Evolutionary conservation across 495 filamentous ascomycete species (phyloP), one percentile per base, ranked within the genome.

Genomic region (Cenococcum geophilum): DNA sequence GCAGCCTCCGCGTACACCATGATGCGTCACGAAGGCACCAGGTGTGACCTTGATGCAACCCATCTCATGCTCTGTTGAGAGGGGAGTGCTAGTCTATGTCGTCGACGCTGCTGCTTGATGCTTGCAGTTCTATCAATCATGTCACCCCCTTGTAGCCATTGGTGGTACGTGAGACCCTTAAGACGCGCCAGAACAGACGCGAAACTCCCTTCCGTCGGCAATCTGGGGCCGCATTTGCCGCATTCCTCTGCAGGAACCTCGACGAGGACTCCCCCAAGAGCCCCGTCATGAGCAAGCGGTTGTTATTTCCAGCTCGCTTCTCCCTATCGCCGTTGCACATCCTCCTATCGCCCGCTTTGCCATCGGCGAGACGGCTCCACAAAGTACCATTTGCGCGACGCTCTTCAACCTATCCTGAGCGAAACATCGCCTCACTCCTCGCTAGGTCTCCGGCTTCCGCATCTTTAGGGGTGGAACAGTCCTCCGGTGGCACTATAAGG

Each of bases 401-500:
- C 47, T 58, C n/a, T 36, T 71, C 66, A n/a, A 66, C 68, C n/a
- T 6, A 23, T 35, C 21, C 60, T 4, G 61, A 54, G 22, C 18
- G 54, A 36, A 69, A 40, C 55, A 62, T 69, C 27, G 67, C 67
- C 25, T 64, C 72, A 48, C 63, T 74, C 36, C 54, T 72, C 20
- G 55, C 35, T 4, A 16, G 18, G 16, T 27, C 57, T 20, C 25
- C 36, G 12, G 37, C 60, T 1, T n/a, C 27, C 8, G n/a, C 59
- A 43, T 40, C 63, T 58, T 47, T 59, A 56, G 63, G 54, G 35
- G 25, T 55, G 21, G 27, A 57, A 12, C 45, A 9, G 3, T n/a
- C 42, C 25, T 18, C 52, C 59, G 53, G 72, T 71, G 23, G 27
- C 34, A 62, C 55, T 47, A 67, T 89, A 52, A 83, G 76, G 48